These are phyloP conservation scores for Candida ipomoeae DNA, from an alignment of 805 yeast species.

Conservation along the genomic window DNA sequence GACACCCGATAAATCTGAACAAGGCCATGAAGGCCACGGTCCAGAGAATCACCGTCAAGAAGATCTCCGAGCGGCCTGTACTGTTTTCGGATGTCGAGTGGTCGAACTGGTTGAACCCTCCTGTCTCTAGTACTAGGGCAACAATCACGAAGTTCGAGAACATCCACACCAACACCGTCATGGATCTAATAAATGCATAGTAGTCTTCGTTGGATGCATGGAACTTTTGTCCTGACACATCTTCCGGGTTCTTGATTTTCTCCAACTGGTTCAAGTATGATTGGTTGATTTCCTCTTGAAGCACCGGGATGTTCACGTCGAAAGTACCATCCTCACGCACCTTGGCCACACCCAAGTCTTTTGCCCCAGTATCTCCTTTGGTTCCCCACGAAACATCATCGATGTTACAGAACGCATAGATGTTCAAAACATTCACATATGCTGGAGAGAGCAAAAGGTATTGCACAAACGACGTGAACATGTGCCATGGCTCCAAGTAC, in stretches of 20 bases:
- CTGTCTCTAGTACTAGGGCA: slow-evolving; percentile 42
- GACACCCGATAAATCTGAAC: slow-evolving; percentile 53
- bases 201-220: slow-evolving; percentile 40
- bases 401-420: slow-evolving; percentile 67
- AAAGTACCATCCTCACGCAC: slow-evolving; percentile 52
- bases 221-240: slow-evolving; percentile 23
- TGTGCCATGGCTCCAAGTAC: slow-evolving; percentile 65
- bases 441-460: slow-evolving; percentile 50
- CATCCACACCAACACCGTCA: slow-evolving; percentile 47
- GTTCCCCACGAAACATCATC: slow-evolving; percentile 76
- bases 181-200: slow-evolving; percentile 42
- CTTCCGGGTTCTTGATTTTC: slow-evolving; percentile 45
- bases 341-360: slow-evolving; percentile 52
- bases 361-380: slow-evolving; percentile 62
- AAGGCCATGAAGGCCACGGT: slow-evolving; percentile 58
- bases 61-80: slow-evolving; percentile 36
- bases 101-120: slow-evolving; percentile 39
- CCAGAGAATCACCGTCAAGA: slow-evolving; percentile 55
- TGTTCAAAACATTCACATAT: slow-evolving; percentile 55
- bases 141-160: slow-evolving; percentile 38
- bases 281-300: slow-evolving; percentile 50
- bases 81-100: slow-evolving; percentile 28
- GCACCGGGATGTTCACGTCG: slow-evolving; percentile 50
- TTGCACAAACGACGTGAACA: slow-evolving; percentile 52
- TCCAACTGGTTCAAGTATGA: slow-evolving; percentile 50